phyloP scores from a whole-genome alignment of 371 early-diverging fungal genomes.

The Syncephalis plumigaleata region DNA sequence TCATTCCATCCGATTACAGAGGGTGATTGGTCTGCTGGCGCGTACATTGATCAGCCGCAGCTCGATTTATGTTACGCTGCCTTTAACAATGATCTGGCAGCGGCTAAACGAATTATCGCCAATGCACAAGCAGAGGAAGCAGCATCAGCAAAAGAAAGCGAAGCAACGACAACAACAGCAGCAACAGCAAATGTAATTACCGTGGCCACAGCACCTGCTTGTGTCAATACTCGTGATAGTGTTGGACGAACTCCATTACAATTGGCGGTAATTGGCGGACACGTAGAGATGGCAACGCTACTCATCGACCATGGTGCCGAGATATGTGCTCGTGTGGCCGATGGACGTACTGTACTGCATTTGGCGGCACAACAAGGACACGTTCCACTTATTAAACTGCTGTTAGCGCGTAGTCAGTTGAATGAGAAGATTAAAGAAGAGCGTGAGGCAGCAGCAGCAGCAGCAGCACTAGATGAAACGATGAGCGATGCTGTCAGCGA shows the following conservation, averaged over 20 bases:
- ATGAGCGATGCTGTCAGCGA: not conserved
- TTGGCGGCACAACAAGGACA: conserved; percentile 8
- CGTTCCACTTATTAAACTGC: conserved; percentile 4
- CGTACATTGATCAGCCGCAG: conserved; percentile 7
- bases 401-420: conserved; percentile 4
- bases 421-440: conserved; percentile 5
- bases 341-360: conserved; percentile 11
- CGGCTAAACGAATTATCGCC: not conserved
- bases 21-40: conserved; percentile 13
- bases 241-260: conserved; percentile 7
- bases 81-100: conserved; percentile 5
- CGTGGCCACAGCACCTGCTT: too few species aligned
- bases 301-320: conserved; percentile 6
- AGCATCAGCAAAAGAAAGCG: conserved; percentile 9
- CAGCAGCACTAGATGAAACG: too few species aligned
- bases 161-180: conserved; percentile 2
- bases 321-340: conserved; percentile 9
- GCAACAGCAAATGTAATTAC: too few species aligned
- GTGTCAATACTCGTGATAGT: conserved; percentile 8
- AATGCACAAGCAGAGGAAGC: not conserved
- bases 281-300: conserved; percentile 4
- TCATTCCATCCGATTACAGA: conserved; percentile 13
- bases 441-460: not conserved
- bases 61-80: conserved; percentile 7
- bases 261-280: conserved; percentile 3